These are phyloP conservation scores for Lichtheimia corymbifera DNA, from an alignment of 371 early-diverging fungal genomes.

Conservation along the genomic window DNA sequence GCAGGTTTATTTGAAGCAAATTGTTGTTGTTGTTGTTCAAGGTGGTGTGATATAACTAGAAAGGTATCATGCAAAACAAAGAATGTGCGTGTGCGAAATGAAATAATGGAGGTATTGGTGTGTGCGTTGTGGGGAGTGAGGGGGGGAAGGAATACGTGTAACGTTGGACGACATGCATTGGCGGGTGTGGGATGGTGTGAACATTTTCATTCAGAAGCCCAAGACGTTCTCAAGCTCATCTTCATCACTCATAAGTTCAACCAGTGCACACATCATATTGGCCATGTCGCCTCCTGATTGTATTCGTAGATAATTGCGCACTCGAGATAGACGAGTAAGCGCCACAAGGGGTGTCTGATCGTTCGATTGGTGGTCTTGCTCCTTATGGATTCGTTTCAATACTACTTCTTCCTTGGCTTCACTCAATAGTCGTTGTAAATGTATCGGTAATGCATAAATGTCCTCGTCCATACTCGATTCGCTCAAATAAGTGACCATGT, in stretches of 20 bases:
- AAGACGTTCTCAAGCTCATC: constrained; percentile 27
- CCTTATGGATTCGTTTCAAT: constrained; percentile 14
- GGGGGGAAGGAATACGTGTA: too few species aligned
- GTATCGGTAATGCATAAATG: constrained; percentile 27
- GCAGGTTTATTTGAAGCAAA: too few species aligned
- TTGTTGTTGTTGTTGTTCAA: too few species aligned
- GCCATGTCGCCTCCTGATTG: constrained; percentile 32
- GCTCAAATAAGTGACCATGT: constrained; percentile 21
- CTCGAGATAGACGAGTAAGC: constrained; percentile 19
- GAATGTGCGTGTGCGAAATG: too few species aligned
- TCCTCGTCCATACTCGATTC: constrained; percentile 25
- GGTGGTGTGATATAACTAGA: too few species aligned
- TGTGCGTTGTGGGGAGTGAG: too few species aligned
- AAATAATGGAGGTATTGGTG: too few species aligned
- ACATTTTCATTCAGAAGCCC: constrained; percentile 5
- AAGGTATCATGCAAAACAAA: too few species aligned
- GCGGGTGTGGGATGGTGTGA: too few species aligned
- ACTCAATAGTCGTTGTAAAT: constrained; percentile 25
- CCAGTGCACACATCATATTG: constrained; percentile 26
- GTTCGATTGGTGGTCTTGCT: not conserved
- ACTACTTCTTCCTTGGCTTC: constrained; percentile 38
- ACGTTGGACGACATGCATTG: too few species aligned
- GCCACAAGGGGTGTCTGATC: constrained; percentile 1
- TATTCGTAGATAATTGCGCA: constrained; percentile 22
- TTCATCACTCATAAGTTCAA: constrained; percentile 38